phyloP scores from a whole-genome alignment of 139 green algal species.

The Asterochloris erici region DNA sequence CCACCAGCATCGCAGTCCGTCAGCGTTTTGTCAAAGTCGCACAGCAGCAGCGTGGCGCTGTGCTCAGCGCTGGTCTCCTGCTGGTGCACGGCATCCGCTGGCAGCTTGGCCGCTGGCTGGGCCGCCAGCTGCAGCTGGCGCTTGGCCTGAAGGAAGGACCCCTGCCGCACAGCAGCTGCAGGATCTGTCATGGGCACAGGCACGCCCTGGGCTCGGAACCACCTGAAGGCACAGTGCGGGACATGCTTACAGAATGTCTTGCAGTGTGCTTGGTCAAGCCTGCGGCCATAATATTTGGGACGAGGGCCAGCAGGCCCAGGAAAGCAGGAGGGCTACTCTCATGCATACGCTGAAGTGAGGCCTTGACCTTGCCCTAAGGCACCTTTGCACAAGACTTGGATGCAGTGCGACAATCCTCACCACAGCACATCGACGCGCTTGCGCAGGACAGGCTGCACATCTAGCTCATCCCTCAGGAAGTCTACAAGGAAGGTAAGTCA shows the following conservation, averaged over 20 bases:
- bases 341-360: no score
- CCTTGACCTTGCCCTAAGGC: no score
- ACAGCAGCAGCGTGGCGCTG: slow-evolving; percentile 47
- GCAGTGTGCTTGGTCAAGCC: neutral
- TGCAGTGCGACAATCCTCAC: neutral
- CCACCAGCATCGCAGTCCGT: slow-evolving; percentile 55
- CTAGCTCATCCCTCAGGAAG: slow-evolving; percentile 32
- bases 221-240: slow-evolving; percentile 12
- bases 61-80: no score
- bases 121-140: neutral
- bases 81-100: neutral
- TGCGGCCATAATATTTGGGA: neutral
- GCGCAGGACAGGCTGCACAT: slow-evolving; percentile 61
- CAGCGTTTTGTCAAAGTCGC: slow-evolving; percentile 84
- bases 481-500: slow-evolving; percentile 60
- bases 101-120: neutral
- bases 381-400: no score
- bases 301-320: neutral
- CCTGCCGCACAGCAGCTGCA: slow-evolving; percentile 7
- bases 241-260: neutral
- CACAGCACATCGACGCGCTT: slow-evolving; percentile 73
- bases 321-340: no score
- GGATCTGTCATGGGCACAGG: slow-evolving; percentile 6
- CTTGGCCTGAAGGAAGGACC: neutral
- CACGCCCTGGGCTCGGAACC: slow-evolving; percentile 42